A percentile compares a stretch with the other conserved stretches of the same genome.
Evolutionary conservation across 2,329 filamentous ascomycete species (phyloP).

Genomic region (Akanthomyces uredinophilus): DNA sequence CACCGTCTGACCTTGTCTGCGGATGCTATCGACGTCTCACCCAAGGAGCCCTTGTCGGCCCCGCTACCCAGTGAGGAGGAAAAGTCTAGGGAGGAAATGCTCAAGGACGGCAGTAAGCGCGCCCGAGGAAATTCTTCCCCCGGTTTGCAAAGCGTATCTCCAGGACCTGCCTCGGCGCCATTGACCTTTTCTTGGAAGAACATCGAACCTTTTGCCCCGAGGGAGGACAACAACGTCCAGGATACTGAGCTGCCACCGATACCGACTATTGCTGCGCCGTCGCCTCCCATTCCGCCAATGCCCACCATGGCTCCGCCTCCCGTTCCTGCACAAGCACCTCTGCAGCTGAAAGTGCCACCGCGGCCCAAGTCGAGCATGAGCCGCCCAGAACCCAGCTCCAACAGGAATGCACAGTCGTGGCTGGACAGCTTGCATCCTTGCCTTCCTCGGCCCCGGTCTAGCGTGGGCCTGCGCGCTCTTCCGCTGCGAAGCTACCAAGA

Average conservation of each 20-base stretch:
- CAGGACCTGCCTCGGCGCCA: constrained; percentile 63
- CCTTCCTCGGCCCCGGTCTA: constrained; percentile 6
- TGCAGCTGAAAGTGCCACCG: constrained; percentile 24
- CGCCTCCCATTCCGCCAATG: constrained; percentile 12
- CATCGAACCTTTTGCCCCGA: constrained; percentile 3
- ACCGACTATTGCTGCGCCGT: background rate
- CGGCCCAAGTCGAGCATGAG: constrained; percentile 33
- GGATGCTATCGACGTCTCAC: constrained; percentile 48
- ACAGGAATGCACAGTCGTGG: background rate
- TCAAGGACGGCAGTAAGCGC: constrained; percentile 39
- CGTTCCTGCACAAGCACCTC: constrained; percentile 17
- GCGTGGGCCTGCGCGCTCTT: constrained; percentile 9
- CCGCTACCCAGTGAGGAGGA: constrained; percentile 52
- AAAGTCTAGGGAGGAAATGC: constrained; percentile 34
- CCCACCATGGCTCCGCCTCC: constrained; percentile 13
- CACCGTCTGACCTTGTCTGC: constrained; percentile 57
- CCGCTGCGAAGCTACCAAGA: constrained; percentile 12
- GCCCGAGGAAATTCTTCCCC: constrained; percentile 51
- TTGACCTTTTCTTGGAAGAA: constrained; percentile 57
- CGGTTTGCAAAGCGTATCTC: constrained; percentile 45
- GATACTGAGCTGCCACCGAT: background rate
- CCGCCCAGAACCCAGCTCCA: constrained; percentile 3
- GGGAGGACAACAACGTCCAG: background rate
- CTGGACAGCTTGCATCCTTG: background rate
- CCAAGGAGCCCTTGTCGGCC: constrained; percentile 56